Base-by-base conservation (phyloP, 1,284 basidiomycete species). In the Athelia psychrophila region DNA sequence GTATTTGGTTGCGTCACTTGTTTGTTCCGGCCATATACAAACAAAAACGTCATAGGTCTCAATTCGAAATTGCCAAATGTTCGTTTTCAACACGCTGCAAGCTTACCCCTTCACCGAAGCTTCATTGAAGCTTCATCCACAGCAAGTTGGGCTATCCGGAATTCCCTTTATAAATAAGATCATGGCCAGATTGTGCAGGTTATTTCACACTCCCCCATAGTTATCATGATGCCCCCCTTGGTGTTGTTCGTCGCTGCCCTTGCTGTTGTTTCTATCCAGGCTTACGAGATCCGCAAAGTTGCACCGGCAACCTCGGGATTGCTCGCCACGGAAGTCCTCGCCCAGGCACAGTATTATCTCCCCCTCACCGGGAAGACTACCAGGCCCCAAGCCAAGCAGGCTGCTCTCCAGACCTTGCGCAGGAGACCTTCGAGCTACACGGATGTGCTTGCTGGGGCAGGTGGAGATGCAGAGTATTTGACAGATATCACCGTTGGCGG, bases 381-480 rank as follows among this genome's bases (percentile, higher is more conserved):
- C 2, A 54, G 56, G 30, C 38, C 53, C 8, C 36, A 47, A 22
- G 55, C 53, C 13, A 61, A 60, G 48, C 48, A 48, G 27, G 13
- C 20, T 33, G 20, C 47, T 20, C 40, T 60, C 50, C 13, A 51
- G 54, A 18, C 49, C 38, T 47, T 54, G 44, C 44, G 51, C 25
- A 33, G 19, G 27, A 32, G 33, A 16, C n/a, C 20, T 19, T 38
- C 44, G n/a, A 49, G 40, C 13, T 30, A 30, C 27, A 56, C 55
- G 2, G 47, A 53, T 19, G 27, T 25, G n/a, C 32, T 64, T 8
- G 52, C 46, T 20, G 62, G 63, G 4, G 35, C 60, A 20, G 62
- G 57, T 52, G 49, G 57, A 19, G 61, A 65, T 35, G 44, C 59
- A 13, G 61, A 65, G 48, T 65, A 65, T 51, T 53, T 60, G 24